These are phyloP conservation scores for Pseudogymnoascus sp. DNA, from an alignment of 2,329 filamentous ascomycete genomes.

Conservation along the genomic window DNA sequence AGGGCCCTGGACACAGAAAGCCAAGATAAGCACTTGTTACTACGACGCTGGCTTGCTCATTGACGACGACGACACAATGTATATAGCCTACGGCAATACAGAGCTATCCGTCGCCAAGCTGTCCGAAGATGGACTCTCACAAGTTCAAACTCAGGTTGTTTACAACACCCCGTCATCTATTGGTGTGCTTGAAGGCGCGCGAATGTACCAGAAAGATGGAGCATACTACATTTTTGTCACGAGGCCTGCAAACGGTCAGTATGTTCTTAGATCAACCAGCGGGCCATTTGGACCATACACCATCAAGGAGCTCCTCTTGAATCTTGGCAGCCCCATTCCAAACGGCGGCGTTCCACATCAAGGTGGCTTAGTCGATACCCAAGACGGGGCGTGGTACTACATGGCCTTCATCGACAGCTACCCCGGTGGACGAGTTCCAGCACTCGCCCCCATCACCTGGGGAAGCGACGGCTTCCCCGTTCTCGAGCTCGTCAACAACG, in stretches of 20 bases:
- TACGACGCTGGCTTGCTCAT: conserved; percentile 52
- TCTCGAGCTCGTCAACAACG: conserved; percentile 34
- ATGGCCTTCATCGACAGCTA: conserved; percentile 49
- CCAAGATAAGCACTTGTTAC: conserved; percentile 39
- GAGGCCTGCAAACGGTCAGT: conserved; percentile 34
- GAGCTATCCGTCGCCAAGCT: conserved; percentile 45
- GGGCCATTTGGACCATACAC: conserved; percentile 47
- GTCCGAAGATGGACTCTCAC: conserved; percentile 37
- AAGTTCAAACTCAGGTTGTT: conserved; percentile 38
- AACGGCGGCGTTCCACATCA: conserved; percentile 44
- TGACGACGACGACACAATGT: conserved; percentile 50
- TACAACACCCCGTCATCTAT: conserved; percentile 33
- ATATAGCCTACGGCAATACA: conserved; percentile 45
- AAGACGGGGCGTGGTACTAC: conserved; percentile 48
- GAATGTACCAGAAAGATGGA: conserved; percentile 50
- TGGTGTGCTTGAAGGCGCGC: conserved; percentile 39
- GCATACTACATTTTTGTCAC: conserved; percentile 48
- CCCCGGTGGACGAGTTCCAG: conserved; percentile 48
- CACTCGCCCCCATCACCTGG: conserved; percentile 48
- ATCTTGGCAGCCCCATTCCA: conserved; percentile 35
- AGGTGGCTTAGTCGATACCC: conserved; percentile 46
- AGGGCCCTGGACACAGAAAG: conserved; percentile 36
- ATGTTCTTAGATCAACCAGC: conserved; percentile 42
- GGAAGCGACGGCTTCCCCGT: conserved; percentile 43
- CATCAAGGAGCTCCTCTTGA: conserved; percentile 35